Base-by-base conservation (phyloP, 73 alveolate species). In the Stentor roeselii region DNA sequence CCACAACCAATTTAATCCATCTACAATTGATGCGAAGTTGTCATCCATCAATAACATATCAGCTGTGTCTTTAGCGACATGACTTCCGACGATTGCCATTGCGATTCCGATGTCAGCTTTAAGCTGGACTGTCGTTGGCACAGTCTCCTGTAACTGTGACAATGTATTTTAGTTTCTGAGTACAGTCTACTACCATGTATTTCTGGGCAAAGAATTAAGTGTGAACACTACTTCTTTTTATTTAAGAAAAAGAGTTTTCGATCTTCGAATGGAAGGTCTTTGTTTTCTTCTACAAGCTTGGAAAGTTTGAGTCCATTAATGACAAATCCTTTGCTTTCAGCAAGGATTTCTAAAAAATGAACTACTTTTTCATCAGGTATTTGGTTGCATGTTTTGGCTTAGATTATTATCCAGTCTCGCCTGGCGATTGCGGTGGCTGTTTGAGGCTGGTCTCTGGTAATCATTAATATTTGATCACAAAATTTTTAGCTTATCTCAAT, bases 121-220 rank as follows among this genome's bases (percentile, higher is more conserved):
- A 86, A 34, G 99, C 99, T 3, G 99, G 99, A 35, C 99, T 99
- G 91, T 98, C 99, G 85, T 98, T 98, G 41, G 98, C 99, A 36
- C 99, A 99, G 91, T 98, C 99, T 30, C 99, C 36, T 99, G 99
- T 58, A 99, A 95, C 97, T 40, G 98, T 97, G 30, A 95, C 99
- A 30, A 95, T 87, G 84, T 95, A 97, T 31, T 96, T 94, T 39
- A 92, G 91, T 67, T 88, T 90, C 84, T 97, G 95, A 78, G 98
- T 93, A 32, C 97, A 98, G 78, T 96, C 96, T 27, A 97, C 99
- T 82, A 97, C 95, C 85, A 94, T 86, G 60, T 95, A 92, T 90
- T 97, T 97, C 86, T 97, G 92, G 35, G 98, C 96, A 34, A 99
- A 99, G 98, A 93, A 42, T 99, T 97, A 92, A 99, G 93, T 3